Evolutionary conservation across 2,329 filamentous ascomycete genomes (phyloP), one percentile per base, ranked within the genome.

Genomic region (Fonsecaea nubica): DNA sequence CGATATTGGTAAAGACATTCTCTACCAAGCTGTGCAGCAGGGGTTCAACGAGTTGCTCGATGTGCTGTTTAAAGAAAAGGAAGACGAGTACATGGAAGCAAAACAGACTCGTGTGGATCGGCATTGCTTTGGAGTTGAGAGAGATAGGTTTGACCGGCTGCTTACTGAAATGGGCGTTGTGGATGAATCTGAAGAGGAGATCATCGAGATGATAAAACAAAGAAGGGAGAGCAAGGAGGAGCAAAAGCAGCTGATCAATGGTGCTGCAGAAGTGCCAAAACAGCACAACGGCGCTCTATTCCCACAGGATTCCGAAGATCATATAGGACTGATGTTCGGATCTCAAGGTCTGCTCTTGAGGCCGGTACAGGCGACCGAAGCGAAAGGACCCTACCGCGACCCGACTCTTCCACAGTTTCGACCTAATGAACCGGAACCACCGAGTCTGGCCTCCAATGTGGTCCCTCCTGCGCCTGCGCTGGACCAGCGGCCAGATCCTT

Each of bases 31-130:
- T 36, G 93, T 92, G 0, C 93, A 97, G 77, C 91, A 97, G 77
- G 91, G 92, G 0, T 92, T 97, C 80, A 97, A 98, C 74, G 93
- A 98, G 78, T 82, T 98, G 1, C 86, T 99, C 0, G 92, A 98
- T 74, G 85, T 89, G 1, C 83, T 99, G 0, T 99, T 99, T 81
- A 90, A 90, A 72, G 83, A 85, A 4, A 90, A 90, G 70, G 94
- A 98, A 77, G 89, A 93, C 69, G 77, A 92, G 18, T 89, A 92
- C 1, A 80, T 95, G 66, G 84, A 87, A 62, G 89, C 89, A 10
- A 85, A 86, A 8, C 83, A 85, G 57, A 92, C 90, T 0, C 86
- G 85, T 68, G 80, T 81, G 9, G 82, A 87, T 63, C 87, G 92
- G 45, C 82, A 88, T 61, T 84, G 81, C 68, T 87, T 77, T 76